Conservation (phyloP, 2,329 filamentous ascomycete species). For the Didymella lethalis region DNA sequence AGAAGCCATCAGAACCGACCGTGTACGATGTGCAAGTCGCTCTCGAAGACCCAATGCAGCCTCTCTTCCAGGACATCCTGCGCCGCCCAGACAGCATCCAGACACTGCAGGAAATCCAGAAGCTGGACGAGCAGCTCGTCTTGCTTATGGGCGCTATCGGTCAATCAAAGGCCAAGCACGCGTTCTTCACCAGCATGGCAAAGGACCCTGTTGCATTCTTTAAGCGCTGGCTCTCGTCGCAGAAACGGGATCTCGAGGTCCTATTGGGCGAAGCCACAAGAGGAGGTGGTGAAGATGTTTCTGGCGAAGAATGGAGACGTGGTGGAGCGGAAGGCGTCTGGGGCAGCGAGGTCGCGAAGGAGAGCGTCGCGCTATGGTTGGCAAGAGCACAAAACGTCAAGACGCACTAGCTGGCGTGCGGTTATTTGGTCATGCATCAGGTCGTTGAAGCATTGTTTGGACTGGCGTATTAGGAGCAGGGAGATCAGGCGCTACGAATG, state of each 20-base stretch:
- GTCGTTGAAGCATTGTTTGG: conserved; percentile 7
- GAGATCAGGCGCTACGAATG: conserved; percentile 18
- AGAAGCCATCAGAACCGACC: conserved; percentile 73
- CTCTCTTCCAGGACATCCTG: conserved; percentile 63
- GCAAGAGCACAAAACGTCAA: conserved; percentile 50
- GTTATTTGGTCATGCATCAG: conserved; percentile 2
- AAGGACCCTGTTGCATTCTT: conserved; percentile 86
- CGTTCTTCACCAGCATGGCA: conserved; percentile 80
- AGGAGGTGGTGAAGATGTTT: conserved; percentile 59
- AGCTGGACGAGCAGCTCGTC: conserved; percentile 85
- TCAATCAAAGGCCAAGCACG: conserved; percentile 87
- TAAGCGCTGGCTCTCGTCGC: conserved; percentile 85
- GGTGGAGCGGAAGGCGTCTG: conserved; percentile 69
- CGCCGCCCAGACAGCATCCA: conserved; percentile 59
- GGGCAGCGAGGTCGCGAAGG: conserved; percentile 67
- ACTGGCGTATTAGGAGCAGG: conserved; percentile 21
- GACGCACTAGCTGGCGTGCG: conserved; percentile 31
- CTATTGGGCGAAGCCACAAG: conserved; percentile 82
- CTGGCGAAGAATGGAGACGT: conserved; percentile 73
- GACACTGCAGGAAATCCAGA: conserved; percentile 77
- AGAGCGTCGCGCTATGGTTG: conserved; percentile 69
- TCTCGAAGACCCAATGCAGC: conserved; percentile 82
- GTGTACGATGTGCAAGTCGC: conserved; percentile 89
- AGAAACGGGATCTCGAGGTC: conserved; percentile 88
- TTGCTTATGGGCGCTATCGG: conserved; percentile 82